These are phyloP conservation scores for Mucor irregularis DNA, from an alignment of 371 early-diverging fungal genomes.

Conservation along the genomic window DNA sequence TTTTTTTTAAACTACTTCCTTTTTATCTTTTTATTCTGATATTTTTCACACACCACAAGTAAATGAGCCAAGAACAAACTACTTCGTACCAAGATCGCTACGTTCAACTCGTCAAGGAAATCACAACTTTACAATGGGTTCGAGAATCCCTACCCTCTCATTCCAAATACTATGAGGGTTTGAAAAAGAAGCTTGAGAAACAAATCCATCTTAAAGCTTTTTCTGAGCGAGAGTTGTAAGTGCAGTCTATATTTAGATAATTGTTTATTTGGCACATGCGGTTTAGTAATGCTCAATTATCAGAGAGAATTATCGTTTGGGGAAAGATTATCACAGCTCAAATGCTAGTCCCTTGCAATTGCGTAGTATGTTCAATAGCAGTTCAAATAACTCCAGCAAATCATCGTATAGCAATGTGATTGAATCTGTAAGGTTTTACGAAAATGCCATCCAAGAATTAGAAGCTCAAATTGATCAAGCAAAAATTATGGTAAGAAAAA, in stretches of 20 bases:
- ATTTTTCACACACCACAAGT: not conserved
- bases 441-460: constrained; percentile 25
- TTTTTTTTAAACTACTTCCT: not conserved
- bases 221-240: constrained; percentile 40
- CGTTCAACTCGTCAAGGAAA: constrained; percentile 30
- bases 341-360: not conserved
- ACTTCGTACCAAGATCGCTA: constrained; percentile 29
- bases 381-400: not conserved
- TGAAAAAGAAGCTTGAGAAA: constrained; percentile 34
- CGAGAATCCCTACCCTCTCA: constrained; percentile 48
- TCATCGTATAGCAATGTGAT: constrained; percentile 18
- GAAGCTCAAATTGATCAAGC: constrained; percentile 34
- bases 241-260: not conserved
- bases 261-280: not conserved
- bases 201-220: constrained; percentile 27
- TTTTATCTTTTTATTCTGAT: constrained; percentile 3
- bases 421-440: constrained; percentile 32
- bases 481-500: constrained; percentile 34
- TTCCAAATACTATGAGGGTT: constrained; percentile 40
- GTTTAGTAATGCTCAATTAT: not conserved
- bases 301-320: constrained; percentile 24
- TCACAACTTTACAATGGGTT: constrained; percentile 46
- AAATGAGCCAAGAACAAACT: not conserved
- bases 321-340: constrained; percentile 10
- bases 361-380: not conserved